Percentiles rank a stretch among this genome's conserved stretches.
These are phyloP conservation scores for Corchorus capsularis DNA, from an alignment of 345 rosid genomes.

Conservation along the genomic window DNA sequence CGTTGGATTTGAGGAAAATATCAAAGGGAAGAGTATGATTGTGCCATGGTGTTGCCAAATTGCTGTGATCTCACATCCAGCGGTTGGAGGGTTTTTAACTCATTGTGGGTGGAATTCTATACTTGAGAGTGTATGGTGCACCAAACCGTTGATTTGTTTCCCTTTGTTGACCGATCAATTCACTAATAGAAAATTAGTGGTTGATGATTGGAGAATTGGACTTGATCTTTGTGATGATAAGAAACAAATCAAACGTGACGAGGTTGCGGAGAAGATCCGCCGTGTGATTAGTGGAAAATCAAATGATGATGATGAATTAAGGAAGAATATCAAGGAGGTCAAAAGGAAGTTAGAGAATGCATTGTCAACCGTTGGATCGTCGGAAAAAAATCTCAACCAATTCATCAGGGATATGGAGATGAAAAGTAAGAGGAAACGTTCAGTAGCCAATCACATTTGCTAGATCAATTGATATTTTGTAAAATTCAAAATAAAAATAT, in stretches of 20 bases:
- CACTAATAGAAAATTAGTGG: constrained; percentile 73
- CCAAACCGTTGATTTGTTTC: constrained; percentile 65
- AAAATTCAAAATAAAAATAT: no score
- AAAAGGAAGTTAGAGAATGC: constrained; percentile 50
- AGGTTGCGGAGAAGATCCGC: constrained; percentile 41
- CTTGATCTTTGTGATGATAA: constrained; percentile 44
- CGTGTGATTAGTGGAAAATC: constrained; percentile 54
- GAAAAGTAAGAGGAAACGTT: constrained; percentile 26
- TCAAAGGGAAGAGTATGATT: constrained; percentile 50
- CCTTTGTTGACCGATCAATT: constrained; percentile 83
- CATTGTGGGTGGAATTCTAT: constrained; percentile 94
- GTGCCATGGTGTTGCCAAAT: constrained; percentile 76
- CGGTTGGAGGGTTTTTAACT: constrained; percentile 76
- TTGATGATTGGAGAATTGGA: constrained; percentile 83
- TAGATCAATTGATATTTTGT: neutral
- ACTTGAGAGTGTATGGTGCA: constrained; percentile 69
- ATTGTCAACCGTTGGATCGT: constrained; percentile 44
- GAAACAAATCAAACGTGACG: constrained; percentile 34
- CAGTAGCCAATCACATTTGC: neutral
- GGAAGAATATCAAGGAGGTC: constrained; percentile 40
- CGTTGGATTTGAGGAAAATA: constrained; percentile 41
- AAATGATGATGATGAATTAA: constrained; percentile 33
- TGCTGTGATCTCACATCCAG: constrained; percentile 51
- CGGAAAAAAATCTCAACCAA: constrained; percentile 39
- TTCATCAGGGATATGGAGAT: constrained; percentile 43